Conservation (phyloP, 495 filamentous ascomycete species). For the Pseudomonodictys pantanalensis region DNA sequence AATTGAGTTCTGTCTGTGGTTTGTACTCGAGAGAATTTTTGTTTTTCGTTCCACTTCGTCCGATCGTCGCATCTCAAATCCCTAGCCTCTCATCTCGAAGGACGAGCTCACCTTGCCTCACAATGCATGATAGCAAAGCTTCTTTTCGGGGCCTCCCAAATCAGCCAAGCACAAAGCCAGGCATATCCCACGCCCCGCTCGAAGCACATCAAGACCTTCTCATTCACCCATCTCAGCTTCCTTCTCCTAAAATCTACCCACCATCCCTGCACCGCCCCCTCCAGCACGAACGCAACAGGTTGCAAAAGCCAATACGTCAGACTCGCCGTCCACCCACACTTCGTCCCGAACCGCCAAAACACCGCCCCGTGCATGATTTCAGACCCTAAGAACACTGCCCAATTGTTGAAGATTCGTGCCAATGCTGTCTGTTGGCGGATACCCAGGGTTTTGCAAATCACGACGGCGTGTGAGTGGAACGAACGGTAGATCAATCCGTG, state of each 20-base stretch:
- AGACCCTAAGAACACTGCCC: slow-evolving; percentile 1
- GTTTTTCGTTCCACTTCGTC: too few species aligned
- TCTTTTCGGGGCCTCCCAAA: neutral
- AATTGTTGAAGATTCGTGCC: neutral
- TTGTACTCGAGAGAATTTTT: too few species aligned
- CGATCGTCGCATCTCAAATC: too few species aligned
- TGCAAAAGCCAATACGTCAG: slow-evolving; percentile 7
- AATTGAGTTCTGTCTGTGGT: too few species aligned
- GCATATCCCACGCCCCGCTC: neutral
- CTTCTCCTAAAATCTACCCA: neutral
- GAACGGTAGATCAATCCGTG: slow-evolving; percentile 6
- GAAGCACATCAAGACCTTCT: neutral
- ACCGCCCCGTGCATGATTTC: slow-evolving; percentile 7
- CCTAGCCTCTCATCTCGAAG: too few species aligned
- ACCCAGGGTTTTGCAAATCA: neutral
- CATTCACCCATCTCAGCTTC: neutral
- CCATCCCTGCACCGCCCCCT: neutral
- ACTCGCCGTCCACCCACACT: slow-evolving; percentile 6
- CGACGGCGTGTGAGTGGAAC: slow-evolving; percentile 8
- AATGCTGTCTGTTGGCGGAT: neutral
- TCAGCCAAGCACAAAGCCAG: neutral
- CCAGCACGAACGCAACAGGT: slow-evolving; percentile 2
- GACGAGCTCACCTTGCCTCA: neutral
- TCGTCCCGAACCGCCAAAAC: neutral
- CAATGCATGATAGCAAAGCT: neutral